Base-by-base conservation (phyloP, 768 basidiomycete species). In the Boletus reticuloceps region DNA sequence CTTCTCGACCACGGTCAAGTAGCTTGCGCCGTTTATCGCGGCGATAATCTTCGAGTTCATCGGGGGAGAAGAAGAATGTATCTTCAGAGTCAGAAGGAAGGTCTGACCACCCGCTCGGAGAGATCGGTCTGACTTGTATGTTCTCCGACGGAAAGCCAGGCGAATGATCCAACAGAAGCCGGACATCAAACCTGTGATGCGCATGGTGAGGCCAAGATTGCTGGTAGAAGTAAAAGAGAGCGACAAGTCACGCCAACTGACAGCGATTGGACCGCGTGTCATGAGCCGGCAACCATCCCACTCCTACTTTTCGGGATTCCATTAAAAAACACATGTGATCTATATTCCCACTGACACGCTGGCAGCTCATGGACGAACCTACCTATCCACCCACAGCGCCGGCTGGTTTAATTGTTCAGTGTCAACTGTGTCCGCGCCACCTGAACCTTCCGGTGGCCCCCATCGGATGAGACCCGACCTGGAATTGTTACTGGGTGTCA, bases 41-140 rank as follows among this genome's bases (percentile, higher is more conserved):
- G 37, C 76, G 77, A 56, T 84, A 85, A 55, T 87, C 87, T 14
- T 84, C 83, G 3, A 77, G 72, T 59, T 94, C 92, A 7, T 78
- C 76, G 0, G 80, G 80, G 1, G 83, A 77, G 57, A 94, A 79
- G 72, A 89, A 90, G 71, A 93, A 95, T 0, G 82, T 87, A 60
- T 95, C 92, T 72, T 94, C 93, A 6, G 83, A 67, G 63, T 94
- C 92, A 0, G 92, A 93, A 6, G 91, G 86, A 3, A 94, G 79
- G 67, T 92, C 88, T 1, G 86, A 87, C 91, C 91, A 94, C 9
- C 88, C 89, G 4, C 77, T 72, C 3, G 83, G 80, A 0, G 85
- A 82, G 22, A 67, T 70, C 1, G 78, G 58, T 51, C 64, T 45
- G 34, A n/a, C 12, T 6, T 31, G 58, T 31, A 14, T 37, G 9